Evolutionary conservation across 1,284 basidiomycete genomes (phyloP), one percentile per base, ranked within the genome.

Genomic region (Heterobasidion occidentale): DNA sequence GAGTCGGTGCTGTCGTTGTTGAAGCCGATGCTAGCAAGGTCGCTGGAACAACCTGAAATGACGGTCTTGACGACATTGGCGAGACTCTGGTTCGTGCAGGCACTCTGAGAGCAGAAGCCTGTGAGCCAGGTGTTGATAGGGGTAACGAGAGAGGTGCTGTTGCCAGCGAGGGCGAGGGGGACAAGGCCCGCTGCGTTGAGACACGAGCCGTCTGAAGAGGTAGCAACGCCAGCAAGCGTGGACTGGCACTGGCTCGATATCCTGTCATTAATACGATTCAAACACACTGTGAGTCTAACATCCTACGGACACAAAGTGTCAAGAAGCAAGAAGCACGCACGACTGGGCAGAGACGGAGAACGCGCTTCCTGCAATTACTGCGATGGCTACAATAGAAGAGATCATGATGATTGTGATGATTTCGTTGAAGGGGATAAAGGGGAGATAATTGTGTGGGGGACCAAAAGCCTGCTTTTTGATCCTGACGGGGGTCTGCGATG

Each of bases 51-150:
- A 17, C 82, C 83, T 15, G 64, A 62, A 1, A 78, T 78, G 50
- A 83, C 58, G 59, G 76, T 80, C 48, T 70, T 64, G 7, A 77
- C 74, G 38, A 86, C 68, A 8, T 70, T 63, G 14, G 76, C 67
- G n/a, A 81, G 71, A 3, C 79, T 79, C 35, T 68, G 67, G 62
- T 87, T 84, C 58, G 70, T 76, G 68, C 86, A 89, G n/a, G 79
- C 67, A 2, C 72, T 66, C 51, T 74, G 71, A 35, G 71, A 60
- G 67, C 87, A 90, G 53, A 84, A 36, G 36, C 75, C 77, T 1
- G 69, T 73, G 55, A 88, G 67, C 86, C 84, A 87, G 44, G 51
- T 74, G 67, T 84, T 72, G 57, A 88, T 62, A 7, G 79, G 74
- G 2, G 65, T 61, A 46, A 87, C 69, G 51, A 86, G 58, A 2